Base-by-base conservation (phyloP, 164 flowering plant species). In the Cinnamomum chago region DNA sequence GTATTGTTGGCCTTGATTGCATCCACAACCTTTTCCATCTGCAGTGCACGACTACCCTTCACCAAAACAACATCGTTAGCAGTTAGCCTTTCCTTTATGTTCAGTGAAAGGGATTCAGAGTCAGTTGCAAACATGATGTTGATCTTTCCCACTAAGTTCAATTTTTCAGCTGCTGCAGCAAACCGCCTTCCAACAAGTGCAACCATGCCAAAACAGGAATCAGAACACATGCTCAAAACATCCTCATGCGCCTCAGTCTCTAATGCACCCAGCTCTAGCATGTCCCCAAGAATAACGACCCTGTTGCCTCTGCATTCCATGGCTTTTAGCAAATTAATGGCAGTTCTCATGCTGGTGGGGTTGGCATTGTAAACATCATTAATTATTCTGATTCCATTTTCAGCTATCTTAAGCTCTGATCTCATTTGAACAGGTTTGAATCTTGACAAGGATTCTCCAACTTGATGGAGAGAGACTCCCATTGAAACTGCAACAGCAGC, bases 281-380 rank as follows among this genome's bases (percentile, higher is more conserved):
- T 80, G 76, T 83, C 85, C 10, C 85, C 85, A 23, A 83, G 81
- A 64, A 83, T 62, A 52, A 75, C 80, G 55, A 83, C 80, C 75
- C 83, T 71, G 72, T 76, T 83, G 30, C 81, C 83, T 7, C 67
- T 62, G 73, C 83, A 80, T 27, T 73, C 80, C 11, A 83, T 80
- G 40, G 52, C 70, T 71, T 72, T 76, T 30, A 83, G 76, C 52
- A 80, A 69, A 70, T 79, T 70, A 18, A 83, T 78, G n/a, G 81
- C 83, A 50, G 81, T 76, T 33, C 24, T 78, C 52, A 76, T 79
- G 73, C 81, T 80, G 47, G 68, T 40, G 17, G 83, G 85, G 58
- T 74, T 83, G 69, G 85, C 81, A 76, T 83, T 83, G 81, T 83
- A 80, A 67, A 50, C 76, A 70, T 83, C 85, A 28, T 80, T 80